Evolutionary conservation across 2,329 filamentous ascomycete species (phyloP), one percentile per base, ranked within the genome.

Genomic region (Diaporthe batatas): DNA sequence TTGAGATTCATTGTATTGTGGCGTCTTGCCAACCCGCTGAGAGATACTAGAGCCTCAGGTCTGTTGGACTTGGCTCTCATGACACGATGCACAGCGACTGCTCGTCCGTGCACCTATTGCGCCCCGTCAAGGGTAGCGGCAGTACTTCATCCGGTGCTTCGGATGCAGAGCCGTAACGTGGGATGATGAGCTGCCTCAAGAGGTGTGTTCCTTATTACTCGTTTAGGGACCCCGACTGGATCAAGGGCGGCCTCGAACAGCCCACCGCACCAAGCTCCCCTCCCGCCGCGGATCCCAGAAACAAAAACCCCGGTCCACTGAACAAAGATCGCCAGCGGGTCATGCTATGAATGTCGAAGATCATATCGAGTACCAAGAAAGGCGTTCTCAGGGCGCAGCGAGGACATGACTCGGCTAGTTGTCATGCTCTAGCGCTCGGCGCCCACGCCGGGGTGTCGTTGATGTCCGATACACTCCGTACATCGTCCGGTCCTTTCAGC

Each of bases 401-500:
- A 42, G 18, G 16, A 16, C 42, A 70, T 69, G 53, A 69, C 42
- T 57, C 67, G 67, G 53, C 51, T 49, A 29, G 39, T 32, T 34
- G 2, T 55, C 53, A 69, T 69, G 62, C 62, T 14, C 47, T 53
- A 32, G 47, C 29, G n/a, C 32, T 53, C 62, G 32, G 44, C 29
- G 25, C 62, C 23, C 32, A 39, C 29, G 44, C 44, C 44, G 44
- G 23, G 47, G 8, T 67, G 65, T 32, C 29, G 68, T 53, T 62
- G 71, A 64, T 72, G 47, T 67, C 55, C 58, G 62, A 59, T 44
- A 74, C n/a, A n/a, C n/a, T n/a, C n/a, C n/a, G n/a, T n/a, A n/a
- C 59, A 57, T 67, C 51, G 68, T 53, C 36, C 32, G 29, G n/a
- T 39, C 47, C 42, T 29, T 51, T 71, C 68, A 73, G 4, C n/a